These are phyloP conservation scores for Phoenix roebelenii DNA, from an alignment of 176 grass and related monocot genomes.

Conservation along the genomic window DNA sequence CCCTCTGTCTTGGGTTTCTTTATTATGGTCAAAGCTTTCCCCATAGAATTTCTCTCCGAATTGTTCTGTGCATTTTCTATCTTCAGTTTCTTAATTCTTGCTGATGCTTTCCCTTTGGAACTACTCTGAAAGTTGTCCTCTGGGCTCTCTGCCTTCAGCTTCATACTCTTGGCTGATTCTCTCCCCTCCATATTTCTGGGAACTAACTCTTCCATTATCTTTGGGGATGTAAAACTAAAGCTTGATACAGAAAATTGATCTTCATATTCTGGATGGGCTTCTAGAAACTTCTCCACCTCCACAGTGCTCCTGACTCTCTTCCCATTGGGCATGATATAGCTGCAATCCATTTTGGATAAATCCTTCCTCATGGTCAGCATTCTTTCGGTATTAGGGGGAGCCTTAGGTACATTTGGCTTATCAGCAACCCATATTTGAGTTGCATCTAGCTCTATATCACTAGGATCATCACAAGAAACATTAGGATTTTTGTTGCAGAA, in stretches of 20 bases:
- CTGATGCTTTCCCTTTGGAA: too few relatives aligned
- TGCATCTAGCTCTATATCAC: slow-evolving; percentile 62
- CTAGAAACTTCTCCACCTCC: slow-evolving; percentile 74
- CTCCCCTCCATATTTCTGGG: slow-evolving; percentile 36
- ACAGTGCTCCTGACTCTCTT: slow-evolving; percentile 43
- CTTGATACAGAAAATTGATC: slow-evolving; percentile 32
- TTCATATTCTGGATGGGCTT: slow-evolving; percentile 61
- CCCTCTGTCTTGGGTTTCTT: too few relatives aligned
- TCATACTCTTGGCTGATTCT: slow-evolving; percentile 27
- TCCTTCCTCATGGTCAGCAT: slow-evolving; percentile 58
- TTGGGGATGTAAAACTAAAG: slow-evolving; percentile 69
- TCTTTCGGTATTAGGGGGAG: slow-evolving; percentile 52
- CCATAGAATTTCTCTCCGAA: too few relatives aligned
- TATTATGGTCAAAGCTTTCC: too few relatives aligned
- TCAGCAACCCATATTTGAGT: slow-evolving; percentile 72
- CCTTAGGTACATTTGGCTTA: slow-evolving; percentile 74
- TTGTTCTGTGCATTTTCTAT: too few relatives aligned
- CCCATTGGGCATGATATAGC: slow-evolving; percentile 83
- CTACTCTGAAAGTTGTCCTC: background rate
- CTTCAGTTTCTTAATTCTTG: too few relatives aligned
- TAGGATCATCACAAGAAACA: slow-evolving; percentile 49
- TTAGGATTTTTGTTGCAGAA: slow-evolving; percentile 42
- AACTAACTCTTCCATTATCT: slow-evolving; percentile 60
- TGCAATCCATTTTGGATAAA: slow-evolving; percentile 71
- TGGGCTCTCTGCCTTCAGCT: background rate